These are phyloP conservation scores for Ulmus americana DNA, from an alignment of 331 rosid genomes.

Conservation along the genomic window DNA sequence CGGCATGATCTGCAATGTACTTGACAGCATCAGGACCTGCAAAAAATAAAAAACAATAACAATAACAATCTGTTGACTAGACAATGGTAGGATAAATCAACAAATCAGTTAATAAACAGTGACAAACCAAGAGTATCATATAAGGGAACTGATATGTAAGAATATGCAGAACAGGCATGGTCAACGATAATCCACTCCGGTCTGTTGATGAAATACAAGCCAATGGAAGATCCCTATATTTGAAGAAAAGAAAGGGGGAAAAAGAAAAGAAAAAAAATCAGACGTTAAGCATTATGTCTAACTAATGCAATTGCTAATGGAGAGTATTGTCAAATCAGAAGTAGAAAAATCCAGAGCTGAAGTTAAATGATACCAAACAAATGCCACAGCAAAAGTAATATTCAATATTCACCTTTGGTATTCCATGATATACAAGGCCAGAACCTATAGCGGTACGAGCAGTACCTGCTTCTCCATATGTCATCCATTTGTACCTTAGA, in stretches of 20 bases:
- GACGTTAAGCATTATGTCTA: slow-evolving; percentile 8
- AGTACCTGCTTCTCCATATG: slow-evolving; percentile 91
- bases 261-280: background rate
- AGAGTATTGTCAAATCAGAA: background rate
- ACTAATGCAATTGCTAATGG: background rate
- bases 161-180: slow-evolving; percentile 97
- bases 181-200: slow-evolving; percentile 97
- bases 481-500: slow-evolving; percentile 95
- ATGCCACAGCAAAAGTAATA: slow-evolving; percentile 2
- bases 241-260: slow-evolving; percentile 4
- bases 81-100: slow-evolving; percentile 10
- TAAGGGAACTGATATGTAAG: slow-evolving; percentile 86
- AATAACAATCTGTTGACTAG: slow-evolving; percentile 18
- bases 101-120: slow-evolving; percentile 15
- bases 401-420: slow-evolving; percentile 59
- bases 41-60: slow-evolving; percentile 14
- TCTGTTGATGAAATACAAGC: slow-evolving; percentile 87
- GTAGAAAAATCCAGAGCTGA: background rate
- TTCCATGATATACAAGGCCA: slow-evolving; percentile 67
- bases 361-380: background rate
- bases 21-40: slow-evolving; percentile 97
- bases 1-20: slow-evolving; percentile 75
- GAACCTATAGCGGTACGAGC: slow-evolving; percentile 89
- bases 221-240: slow-evolving; percentile 67
- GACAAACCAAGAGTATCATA: slow-evolving; percentile 94